A percentile compares a stretch with the other conserved stretches of the same genome.
Conservation (phyloP, 352 stramenopile genomes). For the Elongisporangium senticosum region DNA sequence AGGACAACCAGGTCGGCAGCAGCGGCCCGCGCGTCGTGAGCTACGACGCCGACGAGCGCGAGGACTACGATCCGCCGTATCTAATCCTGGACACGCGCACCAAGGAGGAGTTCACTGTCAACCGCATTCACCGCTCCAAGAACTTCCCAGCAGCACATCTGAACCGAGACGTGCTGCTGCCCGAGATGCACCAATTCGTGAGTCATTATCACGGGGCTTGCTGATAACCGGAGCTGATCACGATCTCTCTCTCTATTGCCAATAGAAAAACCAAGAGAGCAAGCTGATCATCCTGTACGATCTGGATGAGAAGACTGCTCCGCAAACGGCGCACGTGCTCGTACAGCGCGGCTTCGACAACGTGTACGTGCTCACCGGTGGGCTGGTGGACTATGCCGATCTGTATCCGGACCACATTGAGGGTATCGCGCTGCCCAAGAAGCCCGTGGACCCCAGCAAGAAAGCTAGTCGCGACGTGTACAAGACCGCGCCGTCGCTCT, state of each 20-base stretch:
- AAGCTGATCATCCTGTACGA: constrained; percentile 80
- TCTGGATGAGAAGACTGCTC: constrained; percentile 57
- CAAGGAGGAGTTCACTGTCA: constrained; percentile 62
- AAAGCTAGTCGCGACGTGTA: constrained; percentile 54
- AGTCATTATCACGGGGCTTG: no score
- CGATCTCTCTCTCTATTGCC: not conserved
- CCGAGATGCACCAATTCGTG: constrained; percentile 73
- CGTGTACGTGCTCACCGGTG: constrained; percentile 73
- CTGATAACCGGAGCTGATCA: no score
- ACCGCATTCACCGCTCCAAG: constrained; percentile 66
- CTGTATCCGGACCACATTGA: constrained; percentile 62
- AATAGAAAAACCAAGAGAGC: constrained; percentile 67
- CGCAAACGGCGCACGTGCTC: constrained; percentile 57
- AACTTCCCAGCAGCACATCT: constrained; percentile 55
- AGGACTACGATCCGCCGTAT: constrained; percentile 74
- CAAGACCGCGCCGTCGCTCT: constrained; percentile 37
- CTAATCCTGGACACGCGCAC: constrained; percentile 63
- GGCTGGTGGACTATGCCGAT: constrained; percentile 58
- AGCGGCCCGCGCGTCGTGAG: constrained; percentile 60
- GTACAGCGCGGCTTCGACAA: constrained; percentile 84
- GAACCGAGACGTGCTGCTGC: constrained; percentile 56
- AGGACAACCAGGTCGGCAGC: constrained; percentile 29
- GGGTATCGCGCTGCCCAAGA: constrained; percentile 46
- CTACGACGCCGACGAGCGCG: constrained; percentile 70
- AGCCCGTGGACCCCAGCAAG: constrained; percentile 43